Evolutionary conservation across 345 rosid species (phyloP), one percentile per base, ranked within the genome.

Genomic region (Brassica juncea): DNA sequence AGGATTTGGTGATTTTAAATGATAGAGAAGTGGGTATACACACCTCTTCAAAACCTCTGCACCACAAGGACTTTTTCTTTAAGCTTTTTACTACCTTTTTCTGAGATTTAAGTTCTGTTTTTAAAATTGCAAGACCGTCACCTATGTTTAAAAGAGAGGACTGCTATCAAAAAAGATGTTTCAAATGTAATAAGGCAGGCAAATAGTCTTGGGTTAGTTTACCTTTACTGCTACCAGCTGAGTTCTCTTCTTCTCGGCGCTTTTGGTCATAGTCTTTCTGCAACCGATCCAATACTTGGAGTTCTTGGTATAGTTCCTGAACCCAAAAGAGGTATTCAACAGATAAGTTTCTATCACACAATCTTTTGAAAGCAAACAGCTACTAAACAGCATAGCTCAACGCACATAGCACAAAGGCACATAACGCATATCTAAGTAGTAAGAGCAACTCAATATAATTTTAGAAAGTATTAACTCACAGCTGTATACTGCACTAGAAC

Each of bases 31-130:
- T 62, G 19, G 31, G 54, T 39, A 39, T 2, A 37, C n/a, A 44
- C 54, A 76, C 98, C 97, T 91, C 98, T 78, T 94, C 98, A 82
- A 91, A 87, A 84, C 86, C 90, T 87, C 85, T 87, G 44, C 88
- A 91, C 97, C 95, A 94, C 57, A 94, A 85, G 6, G 97, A 94
- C 86, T 90, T 94, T 82, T 90, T 94, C 85, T 87, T 90, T 77
- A 94, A 86, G 73, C 70, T 84, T 85, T 87, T 92, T 75, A 94
- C 96, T 80, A 82, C 80, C 83, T 92, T 92, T 82, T 68, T 89
- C 76, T 94, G 97, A 70, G 89, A 71, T 86, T 94, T 94, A 49
- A 91, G 86, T 69, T 94, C 97, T 2, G 91, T 83, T 81, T 84
- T 90, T 81, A 90, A 80, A 68, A 87, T 80, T 15, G 88, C 76